Conservation (phyloP, 176 grass and related monocot species). For the Triticum aestivum region IWGSC_CS_RefSeq_v2.1 NC_057812.1:437767322-437767821, state of each 20-base stretch:
- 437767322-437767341: constrained; percentile 74
- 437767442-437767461: constrained; percentile 69
- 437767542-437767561: constrained; percentile 23
- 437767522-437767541: constrained; percentile 75
- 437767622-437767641: neutral
- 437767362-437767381: constrained; percentile 81
- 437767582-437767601: neutral
- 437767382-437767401: constrained; percentile 74
- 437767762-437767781: too few relatives aligned
- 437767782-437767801: neutral
- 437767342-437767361: constrained; percentile 83
- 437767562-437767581: neutral
- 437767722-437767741: too few relatives aligned
- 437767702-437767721: too few relatives aligned
- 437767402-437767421: constrained; percentile 63
- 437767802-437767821: neutral
- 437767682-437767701: too few relatives aligned
- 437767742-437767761: too few relatives aligned
- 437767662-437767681: too few relatives aligned
- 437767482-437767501: constrained; percentile 72
- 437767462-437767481: constrained; percentile 58
- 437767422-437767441: constrained; percentile 64
- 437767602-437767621: neutral
- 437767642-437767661: neutral
- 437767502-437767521: constrained; percentile 68